Percentiles rank a stretch among this genome's conserved stretches.
Conservation (phyloP, 306 rosid species). For the Fragaria iinumae region DNA sequence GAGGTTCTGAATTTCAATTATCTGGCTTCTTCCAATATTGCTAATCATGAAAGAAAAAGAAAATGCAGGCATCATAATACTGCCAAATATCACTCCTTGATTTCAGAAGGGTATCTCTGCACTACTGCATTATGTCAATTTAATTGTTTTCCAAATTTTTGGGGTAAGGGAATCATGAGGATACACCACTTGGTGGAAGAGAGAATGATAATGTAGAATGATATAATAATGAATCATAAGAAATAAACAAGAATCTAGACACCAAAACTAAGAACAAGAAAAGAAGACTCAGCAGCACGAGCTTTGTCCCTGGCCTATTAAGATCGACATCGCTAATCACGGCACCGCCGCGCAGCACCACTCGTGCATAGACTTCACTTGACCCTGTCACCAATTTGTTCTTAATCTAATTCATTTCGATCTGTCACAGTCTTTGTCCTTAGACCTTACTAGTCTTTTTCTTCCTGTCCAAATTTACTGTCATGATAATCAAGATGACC, state of each 20-base stretch:
- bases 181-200: background rate
- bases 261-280: background rate
- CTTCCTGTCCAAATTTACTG: background rate
- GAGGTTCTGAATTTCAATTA: background rate
- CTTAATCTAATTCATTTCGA: background rate
- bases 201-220: background rate
- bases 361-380: background rate
- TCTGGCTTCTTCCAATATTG: background rate
- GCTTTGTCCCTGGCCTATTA: slow-evolving; percentile 7
- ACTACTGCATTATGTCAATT: background rate
- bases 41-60: background rate
- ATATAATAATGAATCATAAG: background rate
- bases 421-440: background rate
- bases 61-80: slow-evolving; percentile 1
- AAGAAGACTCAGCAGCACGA: background rate
- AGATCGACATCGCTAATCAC: background rate
- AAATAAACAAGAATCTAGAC: background rate
- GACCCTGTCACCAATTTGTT: background rate
- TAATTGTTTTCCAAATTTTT: background rate
- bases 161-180: slow-evolving; percentile 10
- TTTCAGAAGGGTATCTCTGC: background rate
- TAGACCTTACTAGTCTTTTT: background rate
- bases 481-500: background rate
- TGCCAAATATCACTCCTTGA: slow-evolving; percentile 1
- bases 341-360: slow-evolving; percentile 8